Evolutionary conservation across 2,329 filamentous ascomycete genomes (phyloP).

Genomic region (Penicillium sp.): DNA sequence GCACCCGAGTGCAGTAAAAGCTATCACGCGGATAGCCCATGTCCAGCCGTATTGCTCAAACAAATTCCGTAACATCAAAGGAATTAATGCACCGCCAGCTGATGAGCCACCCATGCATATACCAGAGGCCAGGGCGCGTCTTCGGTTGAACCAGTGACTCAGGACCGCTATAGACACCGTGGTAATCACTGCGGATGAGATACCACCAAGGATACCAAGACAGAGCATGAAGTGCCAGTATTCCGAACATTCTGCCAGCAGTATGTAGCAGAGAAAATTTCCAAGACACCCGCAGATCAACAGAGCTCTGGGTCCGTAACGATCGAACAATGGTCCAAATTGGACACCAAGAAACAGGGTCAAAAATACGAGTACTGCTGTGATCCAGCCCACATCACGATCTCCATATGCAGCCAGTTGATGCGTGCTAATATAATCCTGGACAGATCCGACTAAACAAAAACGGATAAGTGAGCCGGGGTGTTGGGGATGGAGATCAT

Average conservation of each 20-base stretch:
- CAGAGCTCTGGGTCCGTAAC: constrained; percentile 48
- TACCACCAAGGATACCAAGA: constrained; percentile 37
- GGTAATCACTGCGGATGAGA: constrained; percentile 37
- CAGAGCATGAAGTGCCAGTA: constrained; percentile 54
- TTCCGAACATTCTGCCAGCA: constrained; percentile 48
- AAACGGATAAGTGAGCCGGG: background rate
- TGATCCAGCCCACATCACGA: constrained; percentile 54
- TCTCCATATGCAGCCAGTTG: constrained; percentile 47
- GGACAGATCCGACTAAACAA: constrained; percentile 47
- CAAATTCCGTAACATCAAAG: constrained; percentile 34
- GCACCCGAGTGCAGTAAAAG: constrained; percentile 38
- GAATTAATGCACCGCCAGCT: constrained; percentile 40
- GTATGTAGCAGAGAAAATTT: constrained; percentile 45
- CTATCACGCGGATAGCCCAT: constrained; percentile 40
- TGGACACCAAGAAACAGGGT: constrained; percentile 50
- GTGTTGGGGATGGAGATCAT: background rate
- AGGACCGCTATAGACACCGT: constrained; percentile 42
- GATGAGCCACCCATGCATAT: constrained; percentile 44
- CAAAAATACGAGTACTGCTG: constrained; percentile 49
- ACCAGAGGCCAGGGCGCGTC: constrained; percentile 40
- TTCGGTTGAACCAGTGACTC: constrained; percentile 44
- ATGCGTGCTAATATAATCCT: constrained; percentile 49
- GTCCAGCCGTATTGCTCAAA: constrained; percentile 38
- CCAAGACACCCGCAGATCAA: constrained; percentile 39
- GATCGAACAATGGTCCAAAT: constrained; percentile 52